Conservation (phyloP, 2,329 filamentous ascomycete species). For the Microascus cirrosus region DNA sequence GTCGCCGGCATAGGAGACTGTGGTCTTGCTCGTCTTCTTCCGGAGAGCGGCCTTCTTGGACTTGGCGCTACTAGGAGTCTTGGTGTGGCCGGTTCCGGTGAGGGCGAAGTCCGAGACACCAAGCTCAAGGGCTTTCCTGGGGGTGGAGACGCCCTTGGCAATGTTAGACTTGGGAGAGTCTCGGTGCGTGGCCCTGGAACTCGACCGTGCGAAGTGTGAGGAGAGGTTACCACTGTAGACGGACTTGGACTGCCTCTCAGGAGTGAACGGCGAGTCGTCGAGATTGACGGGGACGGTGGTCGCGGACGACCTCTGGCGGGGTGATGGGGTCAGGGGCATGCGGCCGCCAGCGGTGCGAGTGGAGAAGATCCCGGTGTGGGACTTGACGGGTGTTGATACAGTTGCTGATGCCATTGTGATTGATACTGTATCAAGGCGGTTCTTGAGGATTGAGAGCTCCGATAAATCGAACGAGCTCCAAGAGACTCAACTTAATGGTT, state of each 20-base stretch:
- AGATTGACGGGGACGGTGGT: conserved; percentile 37
- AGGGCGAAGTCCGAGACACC: conserved; percentile 89
- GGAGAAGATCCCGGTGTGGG: conserved; percentile 85
- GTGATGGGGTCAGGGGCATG: conserved; percentile 89
- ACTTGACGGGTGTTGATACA: conserved; percentile 88
- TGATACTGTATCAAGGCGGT: conserved; percentile 13
- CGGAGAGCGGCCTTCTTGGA: conserved; percentile 42
- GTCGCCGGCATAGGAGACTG: conserved; percentile 70
- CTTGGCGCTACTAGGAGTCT: conserved; percentile 48
- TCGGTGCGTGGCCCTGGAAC: conserved; percentile 55
- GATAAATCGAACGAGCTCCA: conserved; percentile 37
- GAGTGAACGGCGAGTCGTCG: conserved; percentile 67
- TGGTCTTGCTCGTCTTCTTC: conserved; percentile 62
- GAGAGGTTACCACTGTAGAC: conserved; percentile 73
- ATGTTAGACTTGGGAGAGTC: conserved; percentile 98
- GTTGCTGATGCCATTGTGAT: conserved; percentile 66
- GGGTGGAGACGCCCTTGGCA: conserved; percentile 60
- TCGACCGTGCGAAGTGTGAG: conserved; percentile 61
- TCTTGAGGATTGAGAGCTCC: conserved; percentile 22
- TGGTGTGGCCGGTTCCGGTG: conserved; percentile 63
- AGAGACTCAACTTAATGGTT: conserved; percentile 50
- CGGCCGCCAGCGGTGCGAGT: conserved; percentile 88
- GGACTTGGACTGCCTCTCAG: conserved; percentile 58
- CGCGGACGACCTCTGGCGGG: conserved; percentile 52
- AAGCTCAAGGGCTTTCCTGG: conserved; percentile 73